Conservation (phyloP, 441 rosid genomes). For the Erodium chrysanthum region DNA sequence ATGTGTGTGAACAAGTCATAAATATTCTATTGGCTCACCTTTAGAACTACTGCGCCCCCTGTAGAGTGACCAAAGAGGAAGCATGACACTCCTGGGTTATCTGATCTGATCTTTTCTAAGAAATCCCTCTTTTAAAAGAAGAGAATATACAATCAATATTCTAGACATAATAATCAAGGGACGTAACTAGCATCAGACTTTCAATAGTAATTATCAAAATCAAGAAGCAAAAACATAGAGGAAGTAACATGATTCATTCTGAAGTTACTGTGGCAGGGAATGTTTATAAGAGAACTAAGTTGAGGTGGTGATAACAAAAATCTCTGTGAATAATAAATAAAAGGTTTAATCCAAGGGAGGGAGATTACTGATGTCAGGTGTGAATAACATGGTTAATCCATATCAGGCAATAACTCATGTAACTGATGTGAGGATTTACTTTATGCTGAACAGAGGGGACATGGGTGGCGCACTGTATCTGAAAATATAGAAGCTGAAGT, state of each 20-base stretch:
- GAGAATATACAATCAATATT: neutral
- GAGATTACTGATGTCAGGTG: neutral
- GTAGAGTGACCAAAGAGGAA: constrained; percentile 96
- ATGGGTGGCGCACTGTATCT: neutral
- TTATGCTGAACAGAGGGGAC: neutral
- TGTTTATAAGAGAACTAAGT: neutral
- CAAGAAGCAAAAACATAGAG: neutral
- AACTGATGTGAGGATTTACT: neutral
- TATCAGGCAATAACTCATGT: neutral
- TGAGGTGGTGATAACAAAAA: neutral
- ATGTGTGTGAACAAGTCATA: neutral
- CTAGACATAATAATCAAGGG: neutral
- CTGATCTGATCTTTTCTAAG: constrained; percentile 66
- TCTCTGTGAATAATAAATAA: neutral
- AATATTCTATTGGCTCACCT: constrained; percentile 29
- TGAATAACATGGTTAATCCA: neutral
- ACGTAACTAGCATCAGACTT: neutral
- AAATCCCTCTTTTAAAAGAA: constrained; percentile 48
- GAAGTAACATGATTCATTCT: neutral
- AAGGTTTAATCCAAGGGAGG: neutral
- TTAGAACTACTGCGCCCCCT: constrained; percentile 92
- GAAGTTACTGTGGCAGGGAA: neutral
- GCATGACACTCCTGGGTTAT: constrained; percentile 76
- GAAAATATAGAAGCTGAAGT: constrained; percentile 18
- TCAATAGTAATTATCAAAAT: neutral